A percentile compares a stretch with the other conserved stretches of the same genome.
These are phyloP conservation scores for Candida sanyaensis DNA, from an alignment of 1,139 yeast species.

Conservation along the genomic window DNA sequence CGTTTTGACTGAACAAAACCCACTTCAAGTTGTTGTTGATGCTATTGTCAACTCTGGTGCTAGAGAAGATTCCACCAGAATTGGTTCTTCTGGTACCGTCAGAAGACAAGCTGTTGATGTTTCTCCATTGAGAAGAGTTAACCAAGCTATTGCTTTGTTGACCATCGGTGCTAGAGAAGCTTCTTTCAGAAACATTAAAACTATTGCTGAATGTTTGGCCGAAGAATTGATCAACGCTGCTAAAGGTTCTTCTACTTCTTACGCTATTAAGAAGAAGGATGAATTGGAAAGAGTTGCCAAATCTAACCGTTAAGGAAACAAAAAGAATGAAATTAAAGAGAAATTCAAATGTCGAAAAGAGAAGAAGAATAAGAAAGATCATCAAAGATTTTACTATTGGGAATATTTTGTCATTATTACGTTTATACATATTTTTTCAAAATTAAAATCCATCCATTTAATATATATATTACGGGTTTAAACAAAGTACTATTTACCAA, in stretches of 20 bases:
- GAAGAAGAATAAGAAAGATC: conserved; percentile 3
- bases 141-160: conserved; percentile 97
- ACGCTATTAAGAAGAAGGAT: conserved; percentile 99
- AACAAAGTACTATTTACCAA: background rate
- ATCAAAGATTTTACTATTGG: conserved; percentile 1
- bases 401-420: conserved; percentile 6
- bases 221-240: conserved; percentile 99
- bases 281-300: conserved; percentile 99
- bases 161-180: conserved; percentile 99
- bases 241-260: conserved; percentile 99
- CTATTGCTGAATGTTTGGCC: conserved; percentile 99
- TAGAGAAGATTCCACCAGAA: conserved; percentile 99
- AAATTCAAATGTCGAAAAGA: background rate
- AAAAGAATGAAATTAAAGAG: conserved; percentile 1
- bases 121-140: conserved; percentile 99
- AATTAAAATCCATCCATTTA: conserved; percentile 3
- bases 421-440: conserved; percentile 7
- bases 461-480: conserved; percentile 10
- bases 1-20: conserved; percentile 99
- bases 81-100: conserved; percentile 99
- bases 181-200: conserved; percentile 99
- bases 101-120: conserved; percentile 99
- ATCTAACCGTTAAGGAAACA: conserved; percentile 89
- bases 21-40: conserved; percentile 98
- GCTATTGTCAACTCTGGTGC: conserved; percentile 99